Conservation (phyloP, 495 filamentous ascomycete genomes). For the Parathielavia hyrcaniae region DNA sequence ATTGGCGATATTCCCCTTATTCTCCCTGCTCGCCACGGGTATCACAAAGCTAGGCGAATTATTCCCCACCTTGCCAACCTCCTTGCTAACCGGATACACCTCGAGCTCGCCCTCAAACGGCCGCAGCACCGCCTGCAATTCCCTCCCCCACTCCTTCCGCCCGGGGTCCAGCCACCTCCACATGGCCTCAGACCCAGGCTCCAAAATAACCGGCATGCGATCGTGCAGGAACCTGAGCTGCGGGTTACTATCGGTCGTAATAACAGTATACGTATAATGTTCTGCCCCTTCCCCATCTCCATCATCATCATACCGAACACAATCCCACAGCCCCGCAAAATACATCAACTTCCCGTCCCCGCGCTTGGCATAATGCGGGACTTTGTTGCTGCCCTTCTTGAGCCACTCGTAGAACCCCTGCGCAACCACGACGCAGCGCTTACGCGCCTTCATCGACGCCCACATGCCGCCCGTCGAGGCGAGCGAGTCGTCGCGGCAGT, state of each 20-base stretch:
- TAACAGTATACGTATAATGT: slow-evolving; percentile 78
- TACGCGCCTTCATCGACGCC: slow-evolving; percentile 79
- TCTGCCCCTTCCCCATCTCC: slow-evolving; percentile 12
- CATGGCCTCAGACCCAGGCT: slow-evolving; percentile 65
- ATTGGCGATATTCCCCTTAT: slow-evolving; percentile 87
- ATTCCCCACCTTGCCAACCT: slow-evolving; percentile 95
- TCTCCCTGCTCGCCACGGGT: slow-evolving; percentile 72
- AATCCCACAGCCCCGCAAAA: slow-evolving; percentile 90
- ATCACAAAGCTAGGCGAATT: slow-evolving; percentile 77
- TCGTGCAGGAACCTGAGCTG: slow-evolving; percentile 83
- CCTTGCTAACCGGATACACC: slow-evolving; percentile 76
- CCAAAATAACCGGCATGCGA: slow-evolving; percentile 90
- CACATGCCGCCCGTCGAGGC: slow-evolving; percentile 74
- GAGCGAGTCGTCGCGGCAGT: slow-evolving; percentile 88
- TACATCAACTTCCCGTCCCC: slow-evolving; percentile 81
- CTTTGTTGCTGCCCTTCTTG: slow-evolving; percentile 70
- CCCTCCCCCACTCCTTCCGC: slow-evolving; percentile 63
- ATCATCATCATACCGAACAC: slow-evolving; percentile 49
- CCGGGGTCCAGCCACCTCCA: slow-evolving; percentile 73
- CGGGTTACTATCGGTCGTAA: slow-evolving; percentile 77
- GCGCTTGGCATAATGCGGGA: slow-evolving; percentile 75
- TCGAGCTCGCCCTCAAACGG: slow-evolving; percentile 78
- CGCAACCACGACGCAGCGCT: slow-evolving; percentile 78
- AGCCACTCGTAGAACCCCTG: slow-evolving; percentile 98
- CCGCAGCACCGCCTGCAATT: slow-evolving; percentile 67